Base-by-base conservation (phyloP, 2,329 filamentous ascomycete genomes). In the Sporothrix variecibatus region DNA sequence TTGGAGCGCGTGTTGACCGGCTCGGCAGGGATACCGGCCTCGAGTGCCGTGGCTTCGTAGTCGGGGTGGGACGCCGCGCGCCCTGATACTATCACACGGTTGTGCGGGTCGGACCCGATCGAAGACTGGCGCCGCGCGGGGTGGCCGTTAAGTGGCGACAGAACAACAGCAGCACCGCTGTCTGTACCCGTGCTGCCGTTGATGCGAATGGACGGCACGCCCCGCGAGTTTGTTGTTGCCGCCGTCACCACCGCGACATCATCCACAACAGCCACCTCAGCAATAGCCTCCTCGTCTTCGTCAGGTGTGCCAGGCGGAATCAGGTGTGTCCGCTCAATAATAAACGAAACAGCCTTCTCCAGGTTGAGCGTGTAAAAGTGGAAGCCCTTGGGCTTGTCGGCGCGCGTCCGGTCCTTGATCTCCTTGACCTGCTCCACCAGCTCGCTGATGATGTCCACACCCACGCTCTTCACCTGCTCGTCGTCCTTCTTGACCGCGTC, bases 291-390 rank as follows among this genome's bases (percentile, higher is more conserved):
- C n/a, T 86, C 85, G 7, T 86, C 84, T n/a, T 84, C 83, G 15
- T 84, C 83, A 0, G 88, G 85, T 5, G 82, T 81, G 46, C 80
- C 78, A 0, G 85, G 83, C 1, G 93, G 92, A 72, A 98, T 97
- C 73, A 99, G 87, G n/a, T 92, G 84, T 38, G 93, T 94, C 73
- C 92, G 87, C 84, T 98, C 95, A 0, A 98, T 83, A 75, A 98
- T 95, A 79, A 98, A 96, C 0, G 95, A 94, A 2, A 99, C 95
- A 0, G 94, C 93, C 83, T 98, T 99, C 82, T 98, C 95, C 43
- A 98, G 86, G 80, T 99, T 99, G 71, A 99, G 86, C 0, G 96
- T 98, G 83, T 98, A 99, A 83, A 99, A 98, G 81, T 99, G 96
- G 82, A 98, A 97, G 6, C 96, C 96, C 78, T 90, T 87, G 26